Base-by-base conservation (phyloP, 2,329 filamentous ascomycete genomes). In the Trichoderma aggressivum region DNA sequence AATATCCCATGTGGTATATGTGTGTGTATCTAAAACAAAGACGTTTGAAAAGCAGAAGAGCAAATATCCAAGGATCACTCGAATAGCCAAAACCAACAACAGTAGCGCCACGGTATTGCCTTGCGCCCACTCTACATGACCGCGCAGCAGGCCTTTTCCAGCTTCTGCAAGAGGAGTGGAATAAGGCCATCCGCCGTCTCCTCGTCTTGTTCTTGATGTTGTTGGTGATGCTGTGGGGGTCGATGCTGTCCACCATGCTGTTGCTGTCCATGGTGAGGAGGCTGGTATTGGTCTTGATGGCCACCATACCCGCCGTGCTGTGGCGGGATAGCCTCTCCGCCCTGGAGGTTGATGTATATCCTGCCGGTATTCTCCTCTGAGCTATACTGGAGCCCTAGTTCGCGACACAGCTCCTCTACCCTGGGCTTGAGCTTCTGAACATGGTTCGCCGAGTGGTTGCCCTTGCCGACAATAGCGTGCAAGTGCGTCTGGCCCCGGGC, bases 361-460 rank as follows among this genome's bases (percentile, higher is more conserved):
- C 94, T 85, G 1, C 96, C 96, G 10, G 91, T 92, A 76, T 99
- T 98, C 62, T 92, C 91, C 84, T 98, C 96, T 1, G 94, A 97
- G 70, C 87, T 83, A 81, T 92, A 98, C 76, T 94, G 88, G 69
- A 99, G 85, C 0, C 94, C 93, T 58, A 97, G 82, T 79, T 98
- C 92, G 62, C 85, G 87, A 81, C 95, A 97, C 62, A 98, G 86
- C 79, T 92, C 87, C 83, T 98, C 94, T 56, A 98, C 94, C 73
- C 92, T 88, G n/a, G 96, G 96, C 83, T 97, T 98, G 81, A 99
- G 90, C 86, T 96, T 98, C 81, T 97, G 94, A 28, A 98, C 87
- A 77, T 96, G 92, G 74, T 90, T 88, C 11, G 83, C 84, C 64
- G 90, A 93, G 83, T 99, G 96, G 80, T 97, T 96, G 3, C 96